phyloP scores from a whole-genome alignment of 2,329 filamentous ascomycete genomes.

The Exophiala calicioides region DNA sequence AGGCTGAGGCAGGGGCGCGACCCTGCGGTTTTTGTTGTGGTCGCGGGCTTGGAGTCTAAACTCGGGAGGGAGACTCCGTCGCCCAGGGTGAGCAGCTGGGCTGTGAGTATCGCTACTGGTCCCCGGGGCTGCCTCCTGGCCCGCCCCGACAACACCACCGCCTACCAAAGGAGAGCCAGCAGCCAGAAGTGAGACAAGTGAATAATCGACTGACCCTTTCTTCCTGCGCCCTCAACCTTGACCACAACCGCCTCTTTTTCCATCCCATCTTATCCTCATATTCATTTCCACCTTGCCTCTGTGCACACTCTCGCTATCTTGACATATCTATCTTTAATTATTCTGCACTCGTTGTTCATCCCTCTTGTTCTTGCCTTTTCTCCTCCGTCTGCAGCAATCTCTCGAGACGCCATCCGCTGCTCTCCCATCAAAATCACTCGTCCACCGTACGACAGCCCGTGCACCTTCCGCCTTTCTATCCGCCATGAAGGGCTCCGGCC shows the following conservation, averaged over 20 bases:
- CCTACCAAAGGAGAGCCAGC: too few relatives aligned
- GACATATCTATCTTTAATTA: background rate
- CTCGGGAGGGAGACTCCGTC: too few relatives aligned
- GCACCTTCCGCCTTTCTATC: slow-evolving; percentile 6
- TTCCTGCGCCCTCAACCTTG: background rate
- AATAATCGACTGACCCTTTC: background rate
- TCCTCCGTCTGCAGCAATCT: too few relatives aligned
- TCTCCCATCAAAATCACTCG: background rate
- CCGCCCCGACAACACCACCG: too few relatives aligned
- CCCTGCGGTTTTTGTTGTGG: slow-evolving; percentile 22
- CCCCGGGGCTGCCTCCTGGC: too few relatives aligned
- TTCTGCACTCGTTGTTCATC: background rate
- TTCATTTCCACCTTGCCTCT: slow-evolving; percentile 7
- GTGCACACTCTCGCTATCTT: slow-evolving; percentile 18
- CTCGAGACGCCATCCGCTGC: background rate
- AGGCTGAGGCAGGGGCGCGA: slow-evolving; percentile 5
- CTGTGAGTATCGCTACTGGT: too few relatives aligned
- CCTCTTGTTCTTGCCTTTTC: background rate
- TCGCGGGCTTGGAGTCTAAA: too few relatives aligned
- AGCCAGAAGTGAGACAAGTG: too few relatives aligned
- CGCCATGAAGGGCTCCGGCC: slow-evolving; percentile 29
- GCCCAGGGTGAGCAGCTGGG: slow-evolving; percentile 26
- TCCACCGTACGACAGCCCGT: background rate
- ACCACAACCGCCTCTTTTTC: background rate
- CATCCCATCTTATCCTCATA: slow-evolving; percentile 2